phyloP scores from a whole-genome alignment of 768 basidiomycete species.

The Termitomyces titanicus region DNA sequence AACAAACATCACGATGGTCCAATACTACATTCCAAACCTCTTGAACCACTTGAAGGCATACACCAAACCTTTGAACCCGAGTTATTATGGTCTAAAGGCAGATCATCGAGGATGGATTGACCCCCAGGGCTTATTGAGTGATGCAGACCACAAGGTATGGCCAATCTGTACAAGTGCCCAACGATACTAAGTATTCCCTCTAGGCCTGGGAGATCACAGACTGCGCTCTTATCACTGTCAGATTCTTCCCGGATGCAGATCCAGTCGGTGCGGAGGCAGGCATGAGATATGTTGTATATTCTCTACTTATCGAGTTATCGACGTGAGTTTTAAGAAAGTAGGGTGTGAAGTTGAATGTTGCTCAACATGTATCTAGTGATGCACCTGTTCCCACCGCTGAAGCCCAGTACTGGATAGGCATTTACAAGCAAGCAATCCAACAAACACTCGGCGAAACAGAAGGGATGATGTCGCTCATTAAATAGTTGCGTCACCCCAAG shows the following conservation, averaged over 20 bases:
- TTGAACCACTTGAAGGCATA: too few relatives aligned
- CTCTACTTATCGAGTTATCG: conserved; percentile 6
- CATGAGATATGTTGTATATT: conserved; percentile 5
- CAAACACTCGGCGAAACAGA: conserved; percentile 1
- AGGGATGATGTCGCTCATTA: neutral
- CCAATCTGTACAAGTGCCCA: neutral
- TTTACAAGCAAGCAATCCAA: conserved; percentile 3
- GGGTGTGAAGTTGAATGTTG: neutral
- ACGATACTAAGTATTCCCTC: neutral
- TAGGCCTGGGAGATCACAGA: conserved; percentile 8
- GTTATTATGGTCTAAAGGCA: conserved; percentile 3
- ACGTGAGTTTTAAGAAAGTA: conserved; percentile 3
- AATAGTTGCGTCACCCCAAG: neutral
- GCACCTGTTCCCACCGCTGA: conserved; percentile 2
- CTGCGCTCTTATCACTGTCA: conserved; percentile 2
- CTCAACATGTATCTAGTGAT: neutral
- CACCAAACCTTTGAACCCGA: conserved; percentile 5
- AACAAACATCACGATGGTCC: too few relatives aligned
- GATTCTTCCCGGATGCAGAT: conserved; percentile 2
- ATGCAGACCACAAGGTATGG: conserved; percentile 7
- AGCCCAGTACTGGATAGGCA: conserved; percentile 5
- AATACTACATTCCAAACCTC: too few relatives aligned
- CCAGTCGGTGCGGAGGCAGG: neutral
- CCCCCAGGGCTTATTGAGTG: conserved; percentile 1
- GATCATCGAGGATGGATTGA: conserved; percentile 8